Base-by-base conservation (phyloP, 352 stramenopile genomes). In the Phytophthora foliorum region DNA sequence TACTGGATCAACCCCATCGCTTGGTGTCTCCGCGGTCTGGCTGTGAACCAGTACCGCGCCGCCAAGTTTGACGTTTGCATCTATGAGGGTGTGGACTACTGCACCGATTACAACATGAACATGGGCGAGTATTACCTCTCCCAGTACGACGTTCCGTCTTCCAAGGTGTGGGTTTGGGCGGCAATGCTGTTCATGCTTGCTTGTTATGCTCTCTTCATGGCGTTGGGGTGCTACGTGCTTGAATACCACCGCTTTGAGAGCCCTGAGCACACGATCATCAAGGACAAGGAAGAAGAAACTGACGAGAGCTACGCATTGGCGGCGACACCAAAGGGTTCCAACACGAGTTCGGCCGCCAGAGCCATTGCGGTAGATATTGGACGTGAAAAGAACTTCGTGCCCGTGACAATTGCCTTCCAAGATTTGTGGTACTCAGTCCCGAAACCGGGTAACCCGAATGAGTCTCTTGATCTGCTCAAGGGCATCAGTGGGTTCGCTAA, bases 391-490 rank as follows among this genome's bases (percentile, higher is more conserved):
- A 76, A 82, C 49, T 80, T 81, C 36, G 55, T 55, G 9, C 77
- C 77, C 0, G 75, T 79, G n/a, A 81, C 69, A 3, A 34, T 85
- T 7, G 74, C 69, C 8, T 81, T 85, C 51, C 34, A 78, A 38
- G 66, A 83, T n/a, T 59, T 85, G 46, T 80, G 71, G 69, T 85
- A 85, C 39, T 75, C 67, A 1, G 74, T 85, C 10, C 67, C 70
- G 34, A 68, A 74, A 24, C 74, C 77, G 14, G 54, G 41, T 32
- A 79, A 74, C 34, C 44, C 59, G 19, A 76, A 85, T 25, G 68
- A 75, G 21, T 78, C 88, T 21, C 53, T 95, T 1, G 75, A 94
- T 32, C 63, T 98, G 39, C 70, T 98, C 9, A 75, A 81, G 21
- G 66, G 74, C 2, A 80, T 92, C 56, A 80, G 49, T 21, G 83